Base-by-base conservation (phyloP, 2,329 filamentous ascomycete species). In the Cordyceps sp. region DNA sequence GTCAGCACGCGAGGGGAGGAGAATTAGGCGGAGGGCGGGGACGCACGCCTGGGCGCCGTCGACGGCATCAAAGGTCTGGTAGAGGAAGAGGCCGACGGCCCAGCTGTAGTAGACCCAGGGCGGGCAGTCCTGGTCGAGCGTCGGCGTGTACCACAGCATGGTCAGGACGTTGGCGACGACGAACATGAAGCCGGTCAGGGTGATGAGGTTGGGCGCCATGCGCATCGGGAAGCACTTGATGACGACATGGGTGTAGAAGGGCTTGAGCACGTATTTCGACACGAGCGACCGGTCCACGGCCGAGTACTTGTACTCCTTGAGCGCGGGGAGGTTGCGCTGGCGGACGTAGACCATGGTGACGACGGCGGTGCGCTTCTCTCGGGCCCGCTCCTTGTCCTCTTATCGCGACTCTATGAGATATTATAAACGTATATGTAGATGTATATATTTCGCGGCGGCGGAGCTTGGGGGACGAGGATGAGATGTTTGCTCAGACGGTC, bases 31-130 rank as follows among this genome's bases (percentile, higher is more conserved):
- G 10, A 10, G 13, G 30, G n/a, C 4, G 10, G 12, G 10, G 10
- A 69, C 79, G 53, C 65, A 84, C 75, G 90, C 90, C 54, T 98
- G 90, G 20, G 79, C 71, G 32, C 90, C 90, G 57, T 98, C 90
- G 18, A 96, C 85, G 2, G 88, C 90, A 57, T 98, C 90, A 58
- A 98, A 94, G 2, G 88, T 96, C 68, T 98, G 90, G 57, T 98
- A 98, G 32, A 96, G 55, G 53, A 96, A 94, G 42, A 98, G 59
- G 2, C 90, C 90, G 21, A 81, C 55, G 4, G 86, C 78, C 82
- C 86, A 98, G 47, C 74, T 80, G 42, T 78, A 80, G 62, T 98
- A 98, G 13, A 98, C 88, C 90, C 90, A 98, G 2, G 72, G 53
- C 9, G 90, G 90, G 52, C 88, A 96, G 53, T 98, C 83, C 55